Percentiles rank a stretch among this genome's conserved stretches.
phyloP scores from a whole-genome alignment of 768 basidiomycete species.

The Boletus rubescentipes region DNA sequence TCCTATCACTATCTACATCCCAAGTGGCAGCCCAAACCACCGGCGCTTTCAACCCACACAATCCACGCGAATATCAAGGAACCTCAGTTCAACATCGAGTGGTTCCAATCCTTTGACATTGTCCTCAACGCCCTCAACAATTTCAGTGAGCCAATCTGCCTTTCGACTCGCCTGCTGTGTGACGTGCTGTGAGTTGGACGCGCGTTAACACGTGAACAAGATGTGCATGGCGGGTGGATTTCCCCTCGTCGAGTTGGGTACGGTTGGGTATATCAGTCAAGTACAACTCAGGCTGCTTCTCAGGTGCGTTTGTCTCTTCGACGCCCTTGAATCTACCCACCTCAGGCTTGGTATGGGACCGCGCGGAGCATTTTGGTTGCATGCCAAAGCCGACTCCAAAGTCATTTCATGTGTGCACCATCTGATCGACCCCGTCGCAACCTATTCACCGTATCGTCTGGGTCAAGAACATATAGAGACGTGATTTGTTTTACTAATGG shows the following conservation, averaged over 20 bases:
- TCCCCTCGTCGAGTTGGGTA: slow-evolving; percentile 94
- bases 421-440: slow-evolving; percentile 93
- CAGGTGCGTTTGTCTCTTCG: slow-evolving; percentile 45
- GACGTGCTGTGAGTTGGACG: slow-evolving; percentile 51
- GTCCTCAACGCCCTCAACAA: slow-evolving; percentile 97
- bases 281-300: slow-evolving; percentile 93
- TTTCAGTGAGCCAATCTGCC: slow-evolving; percentile 58
- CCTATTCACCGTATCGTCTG: slow-evolving; percentile 99
- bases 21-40: slow-evolving; percentile 85
- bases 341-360: slow-evolving; percentile 59
- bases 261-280: slow-evolving; percentile 95
- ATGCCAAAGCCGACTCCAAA: slow-evolving; percentile 89
- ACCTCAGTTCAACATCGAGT: slow-evolving; percentile 79
- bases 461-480: slow-evolving; percentile 63
- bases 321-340: neutral
- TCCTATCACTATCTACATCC: too few species aligned
- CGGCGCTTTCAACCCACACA: slow-evolving; percentile 83
- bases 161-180: neutral
- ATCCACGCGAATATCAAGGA: slow-evolving; percentile 97
- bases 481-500: neutral
- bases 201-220: slow-evolving; percentile 92
- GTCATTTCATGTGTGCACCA: slow-evolving; percentile 96
- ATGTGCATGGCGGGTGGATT: slow-evolving; percentile 94
- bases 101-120: slow-evolving; percentile 89
- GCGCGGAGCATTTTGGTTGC: slow-evolving; percentile 95